Evolutionary conservation across 2,329 filamentous ascomycete genomes (phyloP).

Genomic region (Scortechinia acanthostroma): DNA sequence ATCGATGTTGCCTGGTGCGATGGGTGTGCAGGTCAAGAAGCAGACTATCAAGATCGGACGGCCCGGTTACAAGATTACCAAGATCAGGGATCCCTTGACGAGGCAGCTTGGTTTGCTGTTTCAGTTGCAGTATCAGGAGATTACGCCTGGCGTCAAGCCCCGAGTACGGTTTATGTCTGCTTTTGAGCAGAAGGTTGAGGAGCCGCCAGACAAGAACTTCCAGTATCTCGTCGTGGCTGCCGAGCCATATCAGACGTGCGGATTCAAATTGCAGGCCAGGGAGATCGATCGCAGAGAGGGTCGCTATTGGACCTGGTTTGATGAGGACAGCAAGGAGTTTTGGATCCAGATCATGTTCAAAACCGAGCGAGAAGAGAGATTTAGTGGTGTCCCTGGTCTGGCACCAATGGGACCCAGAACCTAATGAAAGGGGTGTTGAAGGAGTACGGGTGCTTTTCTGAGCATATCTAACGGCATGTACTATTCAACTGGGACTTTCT

Average conservation of each 20-base stretch:
- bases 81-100: slow-evolving; percentile 82
- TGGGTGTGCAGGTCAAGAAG: slow-evolving; percentile 68
- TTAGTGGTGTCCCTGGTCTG: slow-evolving; percentile 56
- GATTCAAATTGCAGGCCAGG: slow-evolving; percentile 87
- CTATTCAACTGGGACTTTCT: too few species aligned
- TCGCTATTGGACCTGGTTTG: slow-evolving; percentile 89
- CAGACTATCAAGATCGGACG: slow-evolving; percentile 87
- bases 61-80: slow-evolving; percentile 96
- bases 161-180: slow-evolving; percentile 96
- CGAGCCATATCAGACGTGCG: slow-evolving; percentile 96
- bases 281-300: slow-evolving; percentile 88
- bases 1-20: slow-evolving; percentile 58
- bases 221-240: slow-evolving; percentile 93
- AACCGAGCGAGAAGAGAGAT: slow-evolving; percentile 93
- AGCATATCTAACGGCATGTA: too few species aligned
- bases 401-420: slow-evolving; percentile 21
- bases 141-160: slow-evolving; percentile 67
- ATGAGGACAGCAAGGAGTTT: slow-evolving; percentile 91
- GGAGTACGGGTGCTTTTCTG: too few species aligned
- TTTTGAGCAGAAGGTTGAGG: slow-evolving; percentile 90
- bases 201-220: slow-evolving; percentile 84
- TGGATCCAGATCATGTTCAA: slow-evolving; percentile 98
- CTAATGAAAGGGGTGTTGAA: too few species aligned
- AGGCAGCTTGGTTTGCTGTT: slow-evolving; percentile 88
- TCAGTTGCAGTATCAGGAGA: slow-evolving; percentile 91